These are phyloP conservation scores for Botryosphaeria dothidea DNA, from an alignment of 2,329 filamentous ascomycete species.

Conservation along the genomic window DNA sequence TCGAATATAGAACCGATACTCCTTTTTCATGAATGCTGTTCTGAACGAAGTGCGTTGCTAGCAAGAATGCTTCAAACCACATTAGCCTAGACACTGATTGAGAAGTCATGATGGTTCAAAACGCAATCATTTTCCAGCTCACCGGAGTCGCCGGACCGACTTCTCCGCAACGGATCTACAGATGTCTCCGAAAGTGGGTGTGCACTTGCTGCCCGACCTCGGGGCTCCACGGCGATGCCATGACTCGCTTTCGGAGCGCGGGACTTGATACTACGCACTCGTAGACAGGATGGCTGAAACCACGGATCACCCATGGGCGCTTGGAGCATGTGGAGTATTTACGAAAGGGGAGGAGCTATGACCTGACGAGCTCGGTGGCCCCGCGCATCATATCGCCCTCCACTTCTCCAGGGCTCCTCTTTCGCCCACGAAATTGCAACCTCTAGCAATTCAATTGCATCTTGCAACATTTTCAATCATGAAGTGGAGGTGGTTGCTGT, in stretches of 20 bases:
- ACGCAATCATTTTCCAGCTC: too few relatives aligned
- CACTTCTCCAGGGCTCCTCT: too few relatives aligned
- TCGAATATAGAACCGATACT: background rate
- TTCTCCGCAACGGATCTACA: background rate
- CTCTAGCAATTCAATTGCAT: too few relatives aligned
- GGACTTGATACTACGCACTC: background rate
- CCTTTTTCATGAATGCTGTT: too few relatives aligned
- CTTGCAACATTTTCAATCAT: background rate
- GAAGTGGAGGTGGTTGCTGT: background rate
- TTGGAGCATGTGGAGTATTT: background rate
- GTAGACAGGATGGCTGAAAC: too few relatives aligned
- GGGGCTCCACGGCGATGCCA: background rate
- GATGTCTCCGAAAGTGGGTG: background rate
- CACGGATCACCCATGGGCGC: background rate
- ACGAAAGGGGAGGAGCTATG: background rate
- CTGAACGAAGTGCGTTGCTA: too few relatives aligned
- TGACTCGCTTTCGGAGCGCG: background rate
- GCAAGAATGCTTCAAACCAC: too few relatives aligned
- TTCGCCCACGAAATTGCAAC: too few relatives aligned
- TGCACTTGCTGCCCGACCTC: background rate
- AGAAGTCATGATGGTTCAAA: too few relatives aligned
- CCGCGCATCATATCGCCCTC: background rate
- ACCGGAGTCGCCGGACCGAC: background rate
- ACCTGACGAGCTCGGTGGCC: background rate
- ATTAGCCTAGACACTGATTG: too few relatives aligned